Evolutionary conservation across 116 monocot species (phyloP), one percentile per base, ranked within the genome.

Genomic region (Zostera marina): DNA sequence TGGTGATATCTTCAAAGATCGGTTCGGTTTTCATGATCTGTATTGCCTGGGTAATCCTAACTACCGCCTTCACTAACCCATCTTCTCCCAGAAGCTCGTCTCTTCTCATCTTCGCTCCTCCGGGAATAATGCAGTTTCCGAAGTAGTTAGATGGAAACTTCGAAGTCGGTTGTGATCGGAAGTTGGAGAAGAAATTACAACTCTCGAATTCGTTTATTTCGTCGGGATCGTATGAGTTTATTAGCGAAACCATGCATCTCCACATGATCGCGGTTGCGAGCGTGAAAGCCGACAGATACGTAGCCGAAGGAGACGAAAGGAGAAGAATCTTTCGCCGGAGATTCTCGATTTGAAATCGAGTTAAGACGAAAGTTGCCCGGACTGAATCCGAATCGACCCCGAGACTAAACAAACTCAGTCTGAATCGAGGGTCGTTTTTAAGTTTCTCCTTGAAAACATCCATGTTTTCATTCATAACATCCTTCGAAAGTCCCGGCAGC

Each of bases 101-200:
- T 40, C 61, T 26, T 42, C 26, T 45, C 9, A 62, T 51, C 66
- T 65, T 62, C 3, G 74, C 68, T 12, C 54, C 32, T 58, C 82
- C 77, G 1, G 68, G 62, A 0, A 74, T 68, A 20, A 77, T 60
- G 53, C 82, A 82, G 63, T 82, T 82, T 12, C 82, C 82, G 41
- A 82, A 77, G 48, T 74, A 82, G 11, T 47, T 16, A 4, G 53
- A 42, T 11, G 78, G 78, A 8, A 82, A n/a, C 9, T 67, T 56
- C 0, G 74, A 74, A 22, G 58, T 44, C 16, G 44, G 16, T 9
- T 68, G 58, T 8, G 70, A 14, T 42, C 78, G 25, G 52, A 64
- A 71, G 39, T 71, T 74, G 21, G 73, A 69, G 23, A 77, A 73
- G 52, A 77, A 77, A 13, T 67, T 68, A 41, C 68, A 71, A 6